Base-by-base conservation (phyloP, 805 yeast species). In the Candida multigemmis region DNA sequence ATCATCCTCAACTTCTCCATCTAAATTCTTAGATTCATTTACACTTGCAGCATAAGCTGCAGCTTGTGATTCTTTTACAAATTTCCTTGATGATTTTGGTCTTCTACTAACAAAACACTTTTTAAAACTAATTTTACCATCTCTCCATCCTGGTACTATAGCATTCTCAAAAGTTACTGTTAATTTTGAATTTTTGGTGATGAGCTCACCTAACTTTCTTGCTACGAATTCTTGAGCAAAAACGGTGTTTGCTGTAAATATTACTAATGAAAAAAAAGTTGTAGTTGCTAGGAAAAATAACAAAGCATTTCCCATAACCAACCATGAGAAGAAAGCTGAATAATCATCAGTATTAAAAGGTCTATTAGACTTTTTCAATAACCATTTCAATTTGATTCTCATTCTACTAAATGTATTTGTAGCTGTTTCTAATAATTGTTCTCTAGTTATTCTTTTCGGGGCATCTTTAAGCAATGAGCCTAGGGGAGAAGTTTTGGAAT, bases 291-390 rank as follows among this genome's bases (percentile, higher is more conserved):
- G 54, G 12, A 85, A 57, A 28, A 91, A 67, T 56, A 93, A 62
- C 6, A 84, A 50, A 2, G 81, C 77, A 44, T 91, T 89, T 3
- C 96, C 93, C 47, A 91, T 77, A 25, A 91, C 69, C 16, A 91
- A 58, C 96, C 97, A 87, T 5, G 95, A 82, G 32, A 89, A 73
- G 35, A 91, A 65, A 3, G 97, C 97, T 19, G 85, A 71, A 30
- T 86, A 69, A 44, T 89, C 96, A 53, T 91, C 97, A n/a, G 82
- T 72, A 47, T 80, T 87, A 57, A 84, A 83, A 2, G 96, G 96
- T 11, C 93, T 65, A 38, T 75, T 72, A 8, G 84, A 80, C 27
- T 71, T 65, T 31, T 82, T 81, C 27, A 91, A 51, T 2, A 74
- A 48, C 94, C 96, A 86, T 48, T 76, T 78, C 27, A 77, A 30